phyloP scores from a whole-genome alignment of 306 rosid genomes.

The Medicago arabica region DNA sequence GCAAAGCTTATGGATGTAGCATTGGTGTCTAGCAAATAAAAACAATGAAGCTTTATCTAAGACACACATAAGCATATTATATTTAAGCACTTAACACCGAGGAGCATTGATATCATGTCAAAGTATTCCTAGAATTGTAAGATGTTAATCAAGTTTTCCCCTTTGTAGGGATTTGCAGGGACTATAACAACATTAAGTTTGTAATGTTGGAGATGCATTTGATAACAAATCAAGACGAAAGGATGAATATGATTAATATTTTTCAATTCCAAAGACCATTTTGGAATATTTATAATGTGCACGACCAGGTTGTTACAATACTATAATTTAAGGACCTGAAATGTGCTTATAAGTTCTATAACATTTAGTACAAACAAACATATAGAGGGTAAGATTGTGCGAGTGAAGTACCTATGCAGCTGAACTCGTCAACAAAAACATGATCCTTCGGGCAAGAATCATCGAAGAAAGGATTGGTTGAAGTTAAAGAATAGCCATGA shows the following conservation, averaged over 20 bases:
- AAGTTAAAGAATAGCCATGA: slow-evolving; percentile 83
- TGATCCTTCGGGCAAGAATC: slow-evolving; percentile 68
- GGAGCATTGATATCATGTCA: too few species aligned
- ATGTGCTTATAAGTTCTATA: background rate
- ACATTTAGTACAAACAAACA: too few species aligned
- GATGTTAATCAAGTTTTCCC: too few species aligned
- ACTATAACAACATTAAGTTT: too few species aligned
- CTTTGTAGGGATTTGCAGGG: too few species aligned
- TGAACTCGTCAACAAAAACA: slow-evolving; percentile 81
- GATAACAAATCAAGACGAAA: background rate
- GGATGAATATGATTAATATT: background rate
- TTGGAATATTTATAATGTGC: background rate
- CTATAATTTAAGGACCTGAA: background rate
- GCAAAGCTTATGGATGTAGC: too few species aligned
- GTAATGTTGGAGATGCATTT: too few species aligned
- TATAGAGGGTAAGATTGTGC: background rate
- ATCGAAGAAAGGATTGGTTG: slow-evolving; percentile 75
- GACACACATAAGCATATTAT: too few species aligned
- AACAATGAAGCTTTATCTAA: too few species aligned
- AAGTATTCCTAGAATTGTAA: too few species aligned
- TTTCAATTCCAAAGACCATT: background rate
- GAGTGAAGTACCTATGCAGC: slow-evolving; percentile 71
- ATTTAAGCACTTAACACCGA: too few species aligned
- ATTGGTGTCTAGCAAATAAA: too few species aligned
- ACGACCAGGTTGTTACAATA: background rate